phyloP scores from a whole-genome alignment of 2,329 filamentous ascomycete genomes.

The Ophiosphaerella narmari region DNA sequence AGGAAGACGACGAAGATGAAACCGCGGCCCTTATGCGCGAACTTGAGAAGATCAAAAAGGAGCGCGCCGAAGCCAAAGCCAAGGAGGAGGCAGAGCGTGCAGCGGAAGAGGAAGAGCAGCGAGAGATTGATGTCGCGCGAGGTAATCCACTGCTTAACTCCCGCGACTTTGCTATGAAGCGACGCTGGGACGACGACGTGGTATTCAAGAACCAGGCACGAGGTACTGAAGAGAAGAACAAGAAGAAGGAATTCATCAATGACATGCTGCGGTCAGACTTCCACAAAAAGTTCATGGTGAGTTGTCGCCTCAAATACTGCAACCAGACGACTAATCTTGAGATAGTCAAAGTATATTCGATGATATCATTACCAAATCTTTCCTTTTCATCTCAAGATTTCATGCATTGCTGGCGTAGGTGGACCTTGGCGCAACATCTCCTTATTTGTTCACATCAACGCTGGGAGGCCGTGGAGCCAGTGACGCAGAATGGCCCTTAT shows the following conservation, averaged over 20 bases:
- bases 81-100: slow-evolving; percentile 80
- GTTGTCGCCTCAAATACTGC: slow-evolving; percentile 11
- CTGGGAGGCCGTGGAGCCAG: slow-evolving; percentile 24
- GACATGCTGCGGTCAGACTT: slow-evolving; percentile 94
- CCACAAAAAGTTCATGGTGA: slow-evolving; percentile 93
- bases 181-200: slow-evolving; percentile 96
- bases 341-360: slow-evolving; percentile 45
- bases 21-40: slow-evolving; percentile 90
- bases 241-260: slow-evolving; percentile 97
- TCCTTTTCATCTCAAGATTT: slow-evolving; percentile 6
- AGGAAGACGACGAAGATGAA: slow-evolving; percentile 71
- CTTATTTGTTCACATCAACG: slow-evolving; percentile 13
- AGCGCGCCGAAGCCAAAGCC: slow-evolving; percentile 79
- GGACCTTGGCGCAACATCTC: slow-evolving; percentile 20
- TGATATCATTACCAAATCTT: slow-evolving; percentile 25
- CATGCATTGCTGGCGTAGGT: slow-evolving; percentile 30
- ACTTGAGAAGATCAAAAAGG: slow-evolving; percentile 89
- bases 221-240: slow-evolving; percentile 88
- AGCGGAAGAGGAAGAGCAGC: slow-evolving; percentile 79
- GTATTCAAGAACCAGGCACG: slow-evolving; percentile 99
- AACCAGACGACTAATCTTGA: slow-evolving; percentile 13
- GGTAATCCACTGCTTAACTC: slow-evolving; percentile 90
- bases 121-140: slow-evolving; percentile 85
- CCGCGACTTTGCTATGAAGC: slow-evolving; percentile 88
- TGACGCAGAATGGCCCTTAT: slow-evolving; percentile 38